Conservation (phyloP, 1,284 basidiomycete genomes). For the Moniliella sp. region DNA sequence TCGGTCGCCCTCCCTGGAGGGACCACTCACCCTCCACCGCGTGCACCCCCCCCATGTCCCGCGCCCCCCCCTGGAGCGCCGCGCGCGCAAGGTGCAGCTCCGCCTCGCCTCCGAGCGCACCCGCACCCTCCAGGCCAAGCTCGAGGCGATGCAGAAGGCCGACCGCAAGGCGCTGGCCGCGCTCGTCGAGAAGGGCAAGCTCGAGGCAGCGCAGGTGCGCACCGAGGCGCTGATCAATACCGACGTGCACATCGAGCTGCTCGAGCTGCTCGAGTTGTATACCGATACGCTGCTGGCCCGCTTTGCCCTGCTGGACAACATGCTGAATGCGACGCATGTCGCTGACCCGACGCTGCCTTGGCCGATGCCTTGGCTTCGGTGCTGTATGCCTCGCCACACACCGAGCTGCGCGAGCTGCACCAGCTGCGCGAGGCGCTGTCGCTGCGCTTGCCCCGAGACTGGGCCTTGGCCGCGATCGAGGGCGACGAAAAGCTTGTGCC, state of each 20-base stretch:
- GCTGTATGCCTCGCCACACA: slow-evolving; percentile 70
- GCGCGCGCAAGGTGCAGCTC: slow-evolving; percentile 30
- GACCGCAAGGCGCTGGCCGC: slow-evolving; percentile 56
- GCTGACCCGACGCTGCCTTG: slow-evolving; percentile 52
- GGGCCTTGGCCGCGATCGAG: slow-evolving; percentile 55
- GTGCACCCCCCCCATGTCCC: no score
- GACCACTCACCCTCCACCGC: no score
- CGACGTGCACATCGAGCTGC: slow-evolving; percentile 41
- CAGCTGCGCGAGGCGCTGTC: slow-evolving; percentile 73
- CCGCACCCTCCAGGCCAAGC: slow-evolving; percentile 74
- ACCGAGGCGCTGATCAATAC: slow-evolving; percentile 63
- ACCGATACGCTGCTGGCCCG: slow-evolving; percentile 74
- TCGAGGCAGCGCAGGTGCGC: slow-evolving; percentile 62
- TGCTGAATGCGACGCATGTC: slow-evolving; percentile 21
- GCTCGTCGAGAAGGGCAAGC: slow-evolving; percentile 53
- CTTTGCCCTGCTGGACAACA: slow-evolving; percentile 71
- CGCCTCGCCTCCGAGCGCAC: slow-evolving; percentile 76
- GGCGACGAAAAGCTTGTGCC: slow-evolving; percentile 58
- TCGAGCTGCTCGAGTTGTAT: slow-evolving; percentile 81
- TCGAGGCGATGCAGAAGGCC: slow-evolving; percentile 67
- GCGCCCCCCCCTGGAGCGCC: slow-evolving; percentile 14
- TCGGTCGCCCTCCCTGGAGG: no score
- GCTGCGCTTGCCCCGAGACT: slow-evolving; percentile 75
- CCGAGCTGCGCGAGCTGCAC: slow-evolving; percentile 55
- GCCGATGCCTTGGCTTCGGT: slow-evolving; percentile 53